Evolutionary conservation across 148 eudicot species (phyloP), one percentile per base, ranked within the genome.

Genomic region (Linanthus parryae): DNA sequence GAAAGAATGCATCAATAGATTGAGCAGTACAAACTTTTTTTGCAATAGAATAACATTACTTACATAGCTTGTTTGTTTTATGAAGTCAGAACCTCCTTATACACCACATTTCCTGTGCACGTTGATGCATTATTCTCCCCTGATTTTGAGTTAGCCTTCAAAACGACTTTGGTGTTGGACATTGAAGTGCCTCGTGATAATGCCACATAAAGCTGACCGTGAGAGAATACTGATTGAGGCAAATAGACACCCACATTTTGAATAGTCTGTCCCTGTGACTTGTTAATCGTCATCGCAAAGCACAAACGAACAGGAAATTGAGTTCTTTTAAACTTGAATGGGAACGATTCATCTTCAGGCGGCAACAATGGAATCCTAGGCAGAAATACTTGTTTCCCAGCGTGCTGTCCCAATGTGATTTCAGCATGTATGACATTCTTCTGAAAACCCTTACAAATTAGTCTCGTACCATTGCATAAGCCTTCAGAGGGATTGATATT

Each of bases 171-270:
- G n/a, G n/a, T n/a, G n/a, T n/a, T n/a, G n/a, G n/a, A n/a, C n/a
- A n/a, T n/a, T n/a, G n/a, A n/a, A n/a, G n/a, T n/a, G n/a, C n/a
- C 43, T 39, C 43, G 43, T 4, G 43, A 39, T 39, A 7, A 18
- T 12, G 43, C 43, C 16, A 7, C 43, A 39, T 39, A 39, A 13
- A 39, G 43, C 43, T 39, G 43, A 39, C 43, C 43, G 16, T 39
- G 43, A 39, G 43, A 13, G 14, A 39, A 39, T 7, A 39, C 43
- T 5, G 43, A 18, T 39, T 13, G 7, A 13, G 43, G 11, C 14
- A 39, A 13, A 39, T 39, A 39, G 13, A 39, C 13, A 4, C 43
- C 43, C 14, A 39, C 14, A 18, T 7, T 5, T 39, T 39, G 16
- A 12, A 39, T n/a, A 12, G 43, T 39, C 14, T 39, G 43, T 39